Evolutionary conservation across 2,329 filamentous ascomycete genomes (phyloP).

Genomic region (Calonectria pseudoturangicola): DNA sequence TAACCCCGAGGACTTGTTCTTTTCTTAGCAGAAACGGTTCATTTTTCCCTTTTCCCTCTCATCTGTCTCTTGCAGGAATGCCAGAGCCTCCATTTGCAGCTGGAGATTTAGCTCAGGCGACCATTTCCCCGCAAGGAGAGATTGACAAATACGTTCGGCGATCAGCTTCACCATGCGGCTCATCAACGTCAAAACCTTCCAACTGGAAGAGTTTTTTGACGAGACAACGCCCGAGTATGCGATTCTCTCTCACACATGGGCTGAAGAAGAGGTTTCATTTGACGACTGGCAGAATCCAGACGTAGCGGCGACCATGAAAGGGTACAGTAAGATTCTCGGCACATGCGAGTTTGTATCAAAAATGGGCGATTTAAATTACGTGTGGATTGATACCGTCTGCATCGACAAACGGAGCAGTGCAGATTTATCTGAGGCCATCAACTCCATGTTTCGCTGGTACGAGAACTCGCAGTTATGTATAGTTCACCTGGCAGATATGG

Average conservation of each 20-base stretch:
- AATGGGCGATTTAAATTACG: conserved; percentile 23
- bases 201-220: conserved; percentile 38
- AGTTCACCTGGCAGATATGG: conserved; percentile 46
- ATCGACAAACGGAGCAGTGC: conserved; percentile 47
- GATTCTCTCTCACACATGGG: conserved; percentile 44
- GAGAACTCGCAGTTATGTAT: conserved; percentile 53
- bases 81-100: neutral
- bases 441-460: conserved; percentile 50
- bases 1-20: neutral
- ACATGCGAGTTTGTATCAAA: conserved; percentile 26
- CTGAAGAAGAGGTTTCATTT: conserved; percentile 36
- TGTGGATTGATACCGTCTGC: conserved; percentile 43
- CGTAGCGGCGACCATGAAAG: conserved; percentile 19
- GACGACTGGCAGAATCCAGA: conserved; percentile 37
- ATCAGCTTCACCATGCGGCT: conserved; percentile 36
- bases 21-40: neutral
- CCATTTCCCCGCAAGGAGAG: neutral
- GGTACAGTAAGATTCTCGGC: conserved; percentile 40
- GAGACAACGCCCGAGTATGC: conserved; percentile 38
- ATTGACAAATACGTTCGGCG: neutral
- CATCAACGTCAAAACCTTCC: conserved; percentile 39
- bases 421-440: conserved; percentile 49
- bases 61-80: neutral
- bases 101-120: neutral
- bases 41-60: neutral